phyloP scores from a whole-genome alignment of 1,284 basidiomycete species.

The Tausonia pullulans region DNA sequence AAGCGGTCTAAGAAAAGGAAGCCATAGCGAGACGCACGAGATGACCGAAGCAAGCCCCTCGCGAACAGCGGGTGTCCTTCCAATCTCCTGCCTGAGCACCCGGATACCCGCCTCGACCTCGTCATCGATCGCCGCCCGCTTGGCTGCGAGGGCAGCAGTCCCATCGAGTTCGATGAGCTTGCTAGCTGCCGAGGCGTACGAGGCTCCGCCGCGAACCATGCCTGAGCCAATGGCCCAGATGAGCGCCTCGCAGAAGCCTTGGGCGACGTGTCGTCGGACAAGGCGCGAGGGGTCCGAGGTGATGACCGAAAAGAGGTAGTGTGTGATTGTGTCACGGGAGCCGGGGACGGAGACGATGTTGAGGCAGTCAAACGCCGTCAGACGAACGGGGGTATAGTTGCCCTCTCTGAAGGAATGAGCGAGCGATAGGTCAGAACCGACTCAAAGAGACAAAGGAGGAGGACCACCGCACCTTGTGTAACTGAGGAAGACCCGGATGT shows the following conservation, averaged over 20 bases:
- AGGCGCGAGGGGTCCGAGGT: conserved; percentile 70
- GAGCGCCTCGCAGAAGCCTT: conserved; percentile 74
- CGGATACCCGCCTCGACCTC: conserved; percentile 72
- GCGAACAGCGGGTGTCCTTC: conserved; percentile 66
- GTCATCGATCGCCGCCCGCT: conserved; percentile 29
- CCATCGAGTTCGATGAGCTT: conserved; percentile 48
- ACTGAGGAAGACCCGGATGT: conserved; percentile 70
- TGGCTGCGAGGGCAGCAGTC: no score
- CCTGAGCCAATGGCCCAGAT: conserved; percentile 79
- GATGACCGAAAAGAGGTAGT: conserved; percentile 84
- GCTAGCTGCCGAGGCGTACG: no score
- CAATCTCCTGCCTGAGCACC: conserved; percentile 68
- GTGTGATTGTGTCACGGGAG: conserved; percentile 47
- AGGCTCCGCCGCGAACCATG: conserved; percentile 48
- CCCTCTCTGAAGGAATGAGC: conserved; percentile 53
- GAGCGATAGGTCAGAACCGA: background rate
- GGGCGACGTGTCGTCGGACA: conserved; percentile 75
- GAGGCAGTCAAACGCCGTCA: conserved; percentile 85
- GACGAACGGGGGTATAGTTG: conserved; percentile 80
- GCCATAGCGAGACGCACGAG: conserved; percentile 45
- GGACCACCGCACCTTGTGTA: conserved; percentile 60
- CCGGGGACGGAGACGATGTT: conserved; percentile 64
- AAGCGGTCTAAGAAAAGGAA: conserved; percentile 5
- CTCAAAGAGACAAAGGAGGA: background rate
- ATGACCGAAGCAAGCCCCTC: conserved; percentile 69